phyloP scores from a whole-genome alignment of 1,139 yeast genomes.

The Maudiozyma humilis region DNA sequence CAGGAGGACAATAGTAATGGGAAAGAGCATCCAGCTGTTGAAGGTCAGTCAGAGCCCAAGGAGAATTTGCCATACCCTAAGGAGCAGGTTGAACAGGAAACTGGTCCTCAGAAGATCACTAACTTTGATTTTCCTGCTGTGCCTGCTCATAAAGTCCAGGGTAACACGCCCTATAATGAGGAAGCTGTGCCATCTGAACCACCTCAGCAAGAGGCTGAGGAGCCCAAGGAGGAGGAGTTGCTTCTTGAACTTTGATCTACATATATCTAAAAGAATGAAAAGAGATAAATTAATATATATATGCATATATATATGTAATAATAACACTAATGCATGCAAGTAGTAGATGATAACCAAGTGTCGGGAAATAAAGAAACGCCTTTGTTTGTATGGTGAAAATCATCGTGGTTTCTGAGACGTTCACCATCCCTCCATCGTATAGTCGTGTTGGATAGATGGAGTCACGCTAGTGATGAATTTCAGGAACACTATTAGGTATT shows the following conservation, averaged over 20 bases:
- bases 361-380: not conserved
- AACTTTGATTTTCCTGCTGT: constrained; percentile 35
- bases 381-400: not conserved
- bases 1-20: constrained; percentile 10
- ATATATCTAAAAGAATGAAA: not conserved
- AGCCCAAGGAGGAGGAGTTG: constrained; percentile 17
- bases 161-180: no score
- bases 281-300: not conserved
- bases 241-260: constrained; percentile 29
- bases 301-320: not conserved
- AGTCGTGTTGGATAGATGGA: constrained; percentile 95
- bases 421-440: constrained; percentile 81
- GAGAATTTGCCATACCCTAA: constrained; percentile 15
- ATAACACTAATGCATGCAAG: constrained; percentile 3
- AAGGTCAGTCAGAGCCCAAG: not conserved
- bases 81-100: constrained; percentile 12
- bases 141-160: constrained; percentile 29
- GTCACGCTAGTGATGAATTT: constrained; percentile 95
- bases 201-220: constrained; percentile 6
- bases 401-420: not conserved
- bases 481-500: constrained; percentile 76
- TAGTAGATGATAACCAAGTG: not conserved
- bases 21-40: not conserved
- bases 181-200: not conserved
- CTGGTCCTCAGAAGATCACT: constrained; percentile 26